phyloP scores from a whole-genome alignment of 139 green algal genomes.

The Chlamydomonas applanata region DNA sequence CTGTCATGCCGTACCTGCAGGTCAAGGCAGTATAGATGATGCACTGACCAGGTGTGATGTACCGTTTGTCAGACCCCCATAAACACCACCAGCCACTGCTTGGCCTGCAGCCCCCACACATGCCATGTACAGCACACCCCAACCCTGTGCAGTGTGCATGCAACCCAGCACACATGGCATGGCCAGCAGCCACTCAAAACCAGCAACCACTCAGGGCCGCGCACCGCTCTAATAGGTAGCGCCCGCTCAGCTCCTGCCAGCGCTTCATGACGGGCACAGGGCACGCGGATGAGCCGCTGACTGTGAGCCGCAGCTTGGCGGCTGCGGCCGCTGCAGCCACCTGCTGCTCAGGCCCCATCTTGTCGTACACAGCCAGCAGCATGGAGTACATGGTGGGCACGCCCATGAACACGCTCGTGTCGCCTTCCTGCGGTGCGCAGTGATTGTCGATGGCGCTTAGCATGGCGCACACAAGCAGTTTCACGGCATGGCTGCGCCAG shows the following conservation, averaged over 20 bases:
- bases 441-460: too few species aligned
- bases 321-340: constrained; percentile 39
- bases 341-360: constrained; percentile 40
- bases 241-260: constrained; percentile 51
- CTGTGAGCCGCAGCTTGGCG: constrained; percentile 67
- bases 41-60: too few species aligned
- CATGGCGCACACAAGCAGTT: too few species aligned
- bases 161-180: too few species aligned
- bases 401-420: constrained; percentile 86
- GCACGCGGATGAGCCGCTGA: constrained; percentile 89
- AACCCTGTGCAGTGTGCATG: too few species aligned
- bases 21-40: too few species aligned
- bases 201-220: not conserved
- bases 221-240: constrained; percentile 80
- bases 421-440: constrained; percentile 28
- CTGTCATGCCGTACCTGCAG: constrained; percentile 96
- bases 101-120: not conserved
- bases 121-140: too few species aligned
- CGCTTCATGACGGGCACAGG: constrained; percentile 71
- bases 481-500: too few species aligned
- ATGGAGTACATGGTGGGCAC: constrained; percentile 96
- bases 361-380: constrained; percentile 72
- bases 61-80: too few species aligned
- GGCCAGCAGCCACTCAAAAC: not conserved
- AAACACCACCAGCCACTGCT: not conserved